These are phyloP conservation scores for Neostapfia colusana DNA, from an alignment of 176 grass and related monocot species.

Conservation along the genomic window DNA sequence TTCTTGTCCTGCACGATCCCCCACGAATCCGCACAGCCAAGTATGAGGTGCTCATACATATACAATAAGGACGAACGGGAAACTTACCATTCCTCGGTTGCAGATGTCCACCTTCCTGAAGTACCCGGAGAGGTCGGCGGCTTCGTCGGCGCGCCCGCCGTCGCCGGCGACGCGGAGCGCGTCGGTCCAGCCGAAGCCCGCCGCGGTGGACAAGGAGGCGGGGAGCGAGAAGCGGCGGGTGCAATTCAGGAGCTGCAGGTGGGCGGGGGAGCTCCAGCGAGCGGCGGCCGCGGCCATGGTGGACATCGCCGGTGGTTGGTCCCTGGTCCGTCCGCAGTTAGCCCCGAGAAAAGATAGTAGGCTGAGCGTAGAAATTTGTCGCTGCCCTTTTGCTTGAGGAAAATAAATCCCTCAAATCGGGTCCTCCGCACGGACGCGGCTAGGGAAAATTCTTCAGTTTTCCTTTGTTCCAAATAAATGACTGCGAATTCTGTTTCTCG, in stretches of 20 bases:
- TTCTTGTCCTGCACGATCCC: constrained; percentile 58
- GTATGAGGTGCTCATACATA: neutral
- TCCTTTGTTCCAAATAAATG: no score
- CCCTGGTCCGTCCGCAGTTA: neutral
- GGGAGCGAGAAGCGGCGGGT: constrained; percentile 29
- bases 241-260: neutral
- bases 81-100: constrained; percentile 66
- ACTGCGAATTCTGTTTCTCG: no score
- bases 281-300: neutral
- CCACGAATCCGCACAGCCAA: neutral
- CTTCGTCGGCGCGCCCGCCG: constrained; percentile 26
- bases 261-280: constrained; percentile 24
- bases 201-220: constrained; percentile 12
- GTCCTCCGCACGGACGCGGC: no score
- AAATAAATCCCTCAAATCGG: no score
- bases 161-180: constrained; percentile 52
- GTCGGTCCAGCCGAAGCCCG: constrained; percentile 60
- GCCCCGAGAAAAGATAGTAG: neutral
- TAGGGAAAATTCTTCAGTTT: no score
- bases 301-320: neutral
- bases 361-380: neutral
- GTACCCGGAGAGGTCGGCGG: constrained; percentile 65
- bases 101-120: constrained; percentile 59
- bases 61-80: neutral
- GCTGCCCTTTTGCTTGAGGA: neutral